phyloP scores from a whole-genome alignment of 2,329 filamentous ascomycete species.

The Fusarium nanum region DNA sequence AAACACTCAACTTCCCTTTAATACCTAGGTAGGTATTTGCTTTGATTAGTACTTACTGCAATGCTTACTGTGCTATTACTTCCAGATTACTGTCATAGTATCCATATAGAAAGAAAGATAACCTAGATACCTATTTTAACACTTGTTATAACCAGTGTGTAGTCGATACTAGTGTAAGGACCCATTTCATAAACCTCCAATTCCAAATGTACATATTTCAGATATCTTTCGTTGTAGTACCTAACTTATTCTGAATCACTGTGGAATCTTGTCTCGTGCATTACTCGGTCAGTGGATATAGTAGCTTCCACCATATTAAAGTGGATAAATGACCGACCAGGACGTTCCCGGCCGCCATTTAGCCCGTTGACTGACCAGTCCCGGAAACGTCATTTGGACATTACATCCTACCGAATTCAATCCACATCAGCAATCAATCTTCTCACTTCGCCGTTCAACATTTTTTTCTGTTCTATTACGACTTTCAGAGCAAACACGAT shows the following conservation, averaged over 20 bases:
- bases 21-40: background rate
- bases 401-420: slow-evolving; percentile 28
- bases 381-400: slow-evolving; percentile 44
- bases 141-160: background rate
- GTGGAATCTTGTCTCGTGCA: background rate
- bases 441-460: slow-evolving; percentile 6
- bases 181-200: background rate
- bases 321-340: background rate
- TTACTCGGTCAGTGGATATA: background rate
- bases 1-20: no score
- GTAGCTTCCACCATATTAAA: background rate
- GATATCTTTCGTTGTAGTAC: background rate
- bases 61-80: background rate
- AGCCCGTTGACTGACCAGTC: slow-evolving; percentile 29
- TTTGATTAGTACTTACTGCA: background rate
- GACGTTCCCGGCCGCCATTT: slow-evolving; percentile 12
- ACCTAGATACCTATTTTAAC: background rate
- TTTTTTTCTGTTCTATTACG: background rate
- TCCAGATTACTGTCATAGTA: background rate
- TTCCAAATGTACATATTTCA: background rate
- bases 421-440: slow-evolving; percentile 27
- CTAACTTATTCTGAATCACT: background rate
- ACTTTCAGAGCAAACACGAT: background rate
- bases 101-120: background rate
- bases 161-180: no score